Conservation (phyloP, 805 yeast species). For the Pichia exigua region DNA sequence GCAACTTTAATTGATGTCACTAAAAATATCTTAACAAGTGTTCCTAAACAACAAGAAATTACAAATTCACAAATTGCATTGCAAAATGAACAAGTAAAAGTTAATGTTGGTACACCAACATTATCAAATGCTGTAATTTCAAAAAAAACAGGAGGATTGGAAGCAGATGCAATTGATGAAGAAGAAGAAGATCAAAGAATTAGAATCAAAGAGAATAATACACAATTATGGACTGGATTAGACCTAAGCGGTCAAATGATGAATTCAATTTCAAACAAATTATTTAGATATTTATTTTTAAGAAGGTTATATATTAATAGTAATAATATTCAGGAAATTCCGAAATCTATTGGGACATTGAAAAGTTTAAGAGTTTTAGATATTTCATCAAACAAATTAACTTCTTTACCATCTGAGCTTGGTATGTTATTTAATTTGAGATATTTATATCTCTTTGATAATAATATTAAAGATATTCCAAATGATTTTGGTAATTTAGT, state of each 20-base stretch:
- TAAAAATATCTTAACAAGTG: slow-evolving; percentile 28
- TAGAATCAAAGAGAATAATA: slow-evolving; percentile 50
- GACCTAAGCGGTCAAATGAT: slow-evolving; percentile 90
- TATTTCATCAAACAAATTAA: slow-evolving; percentile 67
- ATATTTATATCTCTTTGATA: slow-evolving; percentile 82
- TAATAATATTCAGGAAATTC: slow-evolving; percentile 64
- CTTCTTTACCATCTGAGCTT: slow-evolving; percentile 71
- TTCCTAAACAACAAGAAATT: slow-evolving; percentile 21
- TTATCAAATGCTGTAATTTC: slow-evolving; percentile 28
- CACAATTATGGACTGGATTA: slow-evolving; percentile 89
- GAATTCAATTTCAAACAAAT: slow-evolving; percentile 55
- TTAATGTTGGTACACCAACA: slow-evolving; percentile 34
- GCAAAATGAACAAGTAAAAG: slow-evolving; percentile 11
- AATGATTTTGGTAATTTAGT: slow-evolving; percentile 77
- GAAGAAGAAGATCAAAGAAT: slow-evolving; percentile 62
- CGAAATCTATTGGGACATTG: slow-evolving; percentile 59
- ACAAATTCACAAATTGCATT: slow-evolving; percentile 10
- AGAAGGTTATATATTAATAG: slow-evolving; percentile 84
- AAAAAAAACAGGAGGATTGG: slow-evolving; percentile 21
- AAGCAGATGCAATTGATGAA: slow-evolving; percentile 37
- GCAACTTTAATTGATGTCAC: slow-evolving; percentile 35
- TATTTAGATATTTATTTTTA: slow-evolving; percentile 76
- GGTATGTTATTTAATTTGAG: slow-evolving; percentile 77
- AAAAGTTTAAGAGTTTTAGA: slow-evolving; percentile 75
- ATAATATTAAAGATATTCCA: slow-evolving; percentile 69